A percentile compares a stretch with the other conserved stretches of the same genome.
Conservation (phyloP, 352 stramenopile species). For the Pythium diclinum region DNA sequence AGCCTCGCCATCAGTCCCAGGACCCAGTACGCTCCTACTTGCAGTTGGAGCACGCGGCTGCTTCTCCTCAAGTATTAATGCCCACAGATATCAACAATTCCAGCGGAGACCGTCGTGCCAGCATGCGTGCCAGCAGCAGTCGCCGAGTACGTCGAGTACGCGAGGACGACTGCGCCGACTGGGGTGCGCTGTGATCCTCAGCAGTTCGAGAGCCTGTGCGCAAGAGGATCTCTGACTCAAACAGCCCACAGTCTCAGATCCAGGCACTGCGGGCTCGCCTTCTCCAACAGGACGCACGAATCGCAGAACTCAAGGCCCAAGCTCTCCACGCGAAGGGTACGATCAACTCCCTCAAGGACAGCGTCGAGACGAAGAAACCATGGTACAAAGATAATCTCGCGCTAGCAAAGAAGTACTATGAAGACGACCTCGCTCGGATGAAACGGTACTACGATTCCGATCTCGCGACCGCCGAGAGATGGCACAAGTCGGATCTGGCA, state of each 20-base stretch:
- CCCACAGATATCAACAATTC: background rate
- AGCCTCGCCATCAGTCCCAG: background rate
- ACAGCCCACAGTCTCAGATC: background rate
- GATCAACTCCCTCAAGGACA: background rate
- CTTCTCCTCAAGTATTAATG: too few relatives aligned
- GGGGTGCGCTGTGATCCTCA: background rate
- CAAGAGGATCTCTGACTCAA: background rate
- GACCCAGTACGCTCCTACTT: too few relatives aligned
- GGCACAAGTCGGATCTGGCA: background rate
- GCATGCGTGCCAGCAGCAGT: too few relatives aligned
- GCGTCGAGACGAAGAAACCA: background rate
- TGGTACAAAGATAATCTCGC: background rate
- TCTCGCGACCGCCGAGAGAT: background rate
- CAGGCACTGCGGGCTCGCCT: background rate
- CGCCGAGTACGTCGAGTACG: background rate
- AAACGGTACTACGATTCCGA: background rate
- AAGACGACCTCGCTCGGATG: background rate
- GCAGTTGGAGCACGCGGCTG: too few relatives aligned
- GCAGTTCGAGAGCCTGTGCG: background rate
- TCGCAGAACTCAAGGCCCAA: background rate
- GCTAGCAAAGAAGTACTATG: background rate
- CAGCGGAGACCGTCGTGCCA: too few relatives aligned
- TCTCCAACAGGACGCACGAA: background rate
- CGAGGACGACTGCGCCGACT: constrained; percentile 1
- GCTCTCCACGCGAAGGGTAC: background rate